Evolutionary conservation across 2,329 filamentous ascomycete genomes (phyloP).

Genomic region (Iodosphaeria phyllophila): DNA sequence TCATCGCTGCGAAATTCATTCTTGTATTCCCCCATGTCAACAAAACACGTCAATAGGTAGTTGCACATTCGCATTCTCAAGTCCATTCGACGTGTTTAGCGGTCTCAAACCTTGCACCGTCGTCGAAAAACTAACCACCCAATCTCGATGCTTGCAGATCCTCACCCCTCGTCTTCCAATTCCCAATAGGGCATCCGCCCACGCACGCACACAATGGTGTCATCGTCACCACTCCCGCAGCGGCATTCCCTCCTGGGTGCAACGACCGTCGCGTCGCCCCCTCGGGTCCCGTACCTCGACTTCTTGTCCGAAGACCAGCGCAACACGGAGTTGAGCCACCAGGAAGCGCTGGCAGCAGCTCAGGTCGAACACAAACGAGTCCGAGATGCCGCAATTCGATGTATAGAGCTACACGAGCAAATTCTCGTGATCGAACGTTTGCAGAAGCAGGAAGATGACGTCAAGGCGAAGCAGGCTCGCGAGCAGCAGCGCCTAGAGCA

Average conservation of each 20-base stretch:
- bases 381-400: constrained; percentile 27
- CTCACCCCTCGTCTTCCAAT: too few species aligned
- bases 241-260: too few species aligned
- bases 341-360: constrained; percentile 45
- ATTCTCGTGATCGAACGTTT: constrained; percentile 18
- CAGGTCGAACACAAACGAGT: constrained; percentile 49
- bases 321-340: constrained; percentile 43
- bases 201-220: constrained; percentile 24
- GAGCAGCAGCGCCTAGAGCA: constrained; percentile 25
- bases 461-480: constrained; percentile 23
- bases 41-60: too few species aligned
- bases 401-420: constrained; percentile 26
- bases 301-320: constrained; percentile 44
- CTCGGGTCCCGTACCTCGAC: constrained; percentile 33
- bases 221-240: constrained; percentile 20
- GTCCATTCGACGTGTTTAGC: too few species aligned
- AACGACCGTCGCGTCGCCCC: too few species aligned
- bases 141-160: too few species aligned
- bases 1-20: too few species aligned
- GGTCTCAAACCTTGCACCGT: too few species aligned
- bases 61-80: too few species aligned
- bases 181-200: too few species aligned
- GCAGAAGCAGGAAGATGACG: constrained; percentile 16
- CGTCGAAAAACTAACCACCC: too few species aligned
- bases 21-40: too few species aligned